Percentiles rank a stretch among this genome's conserved stretches.
Evolutionary conservation across 495 filamentous ascomycete species (phyloP).

Genomic region (Bryoglossum gracile): DNA sequence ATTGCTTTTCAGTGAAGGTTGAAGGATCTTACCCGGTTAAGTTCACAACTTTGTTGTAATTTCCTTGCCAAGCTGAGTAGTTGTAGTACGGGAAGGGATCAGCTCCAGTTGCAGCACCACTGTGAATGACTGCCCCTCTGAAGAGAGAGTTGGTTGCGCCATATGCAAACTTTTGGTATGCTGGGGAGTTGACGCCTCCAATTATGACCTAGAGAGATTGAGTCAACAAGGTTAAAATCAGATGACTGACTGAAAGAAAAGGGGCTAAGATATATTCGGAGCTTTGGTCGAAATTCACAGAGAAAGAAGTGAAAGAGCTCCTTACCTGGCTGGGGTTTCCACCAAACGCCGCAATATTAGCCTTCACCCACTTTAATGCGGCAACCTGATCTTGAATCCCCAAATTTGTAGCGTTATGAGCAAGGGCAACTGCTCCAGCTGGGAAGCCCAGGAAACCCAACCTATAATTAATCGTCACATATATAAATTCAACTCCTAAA

Average conservation of each 20-base stretch:
- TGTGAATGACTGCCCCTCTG: conserved; percentile 1
- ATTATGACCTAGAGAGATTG: conserved; percentile 49
- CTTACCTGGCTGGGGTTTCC: conserved; percentile 48
- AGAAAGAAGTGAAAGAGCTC: neutral
- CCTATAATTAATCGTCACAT: conserved; percentile 49
- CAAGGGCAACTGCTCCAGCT: neutral
- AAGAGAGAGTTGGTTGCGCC: neutral
- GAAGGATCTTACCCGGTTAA: conserved; percentile 1
- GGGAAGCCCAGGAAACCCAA: conserved; percentile 56
- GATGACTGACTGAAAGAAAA: too few species aligned
- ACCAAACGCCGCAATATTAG: conserved; percentile 61
- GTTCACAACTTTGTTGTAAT: neutral
- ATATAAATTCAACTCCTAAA: conserved; percentile 43
- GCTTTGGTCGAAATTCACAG: neutral
- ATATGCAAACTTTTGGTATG: conserved; percentile 37
- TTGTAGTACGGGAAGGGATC: neutral
- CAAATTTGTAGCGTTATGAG: conserved; percentile 36
- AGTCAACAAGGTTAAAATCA: too few species aligned
- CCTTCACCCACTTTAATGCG: conserved; percentile 64
- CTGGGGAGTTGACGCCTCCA: conserved; percentile 52
- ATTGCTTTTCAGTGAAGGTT: neutral
- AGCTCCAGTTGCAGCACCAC: conserved; percentile 1
- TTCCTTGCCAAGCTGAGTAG: conserved; percentile 3
- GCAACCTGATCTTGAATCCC: conserved; percentile 61
- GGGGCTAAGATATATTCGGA: too few species aligned